Evolutionary conservation across 2,329 filamentous ascomycete species (phyloP).

Genomic region (Lachnum nothofagi): DNA sequence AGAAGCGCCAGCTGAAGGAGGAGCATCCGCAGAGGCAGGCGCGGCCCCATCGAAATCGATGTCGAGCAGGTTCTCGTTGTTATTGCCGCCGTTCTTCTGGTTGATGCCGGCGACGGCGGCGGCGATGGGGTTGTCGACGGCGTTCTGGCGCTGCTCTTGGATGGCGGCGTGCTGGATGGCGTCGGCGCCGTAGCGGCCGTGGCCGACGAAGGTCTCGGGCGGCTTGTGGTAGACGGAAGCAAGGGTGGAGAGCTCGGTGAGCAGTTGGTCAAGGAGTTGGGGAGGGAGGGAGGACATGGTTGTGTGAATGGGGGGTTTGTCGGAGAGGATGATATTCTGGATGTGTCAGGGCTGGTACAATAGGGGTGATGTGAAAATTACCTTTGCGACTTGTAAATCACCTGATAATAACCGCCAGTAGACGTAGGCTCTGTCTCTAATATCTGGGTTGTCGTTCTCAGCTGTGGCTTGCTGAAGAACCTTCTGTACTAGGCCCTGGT

Average conservation of each 20-base stretch:
- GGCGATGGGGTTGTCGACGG: constrained; percentile 88
- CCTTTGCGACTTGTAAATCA: constrained; percentile 84
- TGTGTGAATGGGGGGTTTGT: constrained; percentile 88
- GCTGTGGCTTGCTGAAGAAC: constrained; percentile 88
- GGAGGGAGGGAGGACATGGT: constrained; percentile 88
- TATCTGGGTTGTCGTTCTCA: constrained; percentile 96
- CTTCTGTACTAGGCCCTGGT: constrained; percentile 86
- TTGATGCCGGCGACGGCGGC: constrained; percentile 72
- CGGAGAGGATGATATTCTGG: constrained; percentile 80
- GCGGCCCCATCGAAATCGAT: constrained; percentile 93
- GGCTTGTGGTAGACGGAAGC: constrained; percentile 98
- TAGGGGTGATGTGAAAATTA: constrained; percentile 33
- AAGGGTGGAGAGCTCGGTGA: constrained; percentile 85
- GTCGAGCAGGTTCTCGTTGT: constrained; percentile 91
- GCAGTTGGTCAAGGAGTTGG: constrained; percentile 79
- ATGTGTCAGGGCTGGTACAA: constrained; percentile 24
- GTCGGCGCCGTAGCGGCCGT: constrained; percentile 88
- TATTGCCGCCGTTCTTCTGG: constrained; percentile 59
- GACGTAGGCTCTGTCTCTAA: constrained; percentile 92
- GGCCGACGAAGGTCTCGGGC: constrained; percentile 94
- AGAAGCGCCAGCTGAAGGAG: constrained; percentile 45
- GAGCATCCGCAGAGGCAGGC: constrained; percentile 75
- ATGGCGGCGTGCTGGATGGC: constrained; percentile 93
- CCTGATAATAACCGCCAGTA: constrained; percentile 96
- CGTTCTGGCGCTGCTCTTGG: constrained; percentile 89